phyloP scores from a whole-genome alignment of 1,284 basidiomycete genomes.

The Coniophora puteana region DNA sequence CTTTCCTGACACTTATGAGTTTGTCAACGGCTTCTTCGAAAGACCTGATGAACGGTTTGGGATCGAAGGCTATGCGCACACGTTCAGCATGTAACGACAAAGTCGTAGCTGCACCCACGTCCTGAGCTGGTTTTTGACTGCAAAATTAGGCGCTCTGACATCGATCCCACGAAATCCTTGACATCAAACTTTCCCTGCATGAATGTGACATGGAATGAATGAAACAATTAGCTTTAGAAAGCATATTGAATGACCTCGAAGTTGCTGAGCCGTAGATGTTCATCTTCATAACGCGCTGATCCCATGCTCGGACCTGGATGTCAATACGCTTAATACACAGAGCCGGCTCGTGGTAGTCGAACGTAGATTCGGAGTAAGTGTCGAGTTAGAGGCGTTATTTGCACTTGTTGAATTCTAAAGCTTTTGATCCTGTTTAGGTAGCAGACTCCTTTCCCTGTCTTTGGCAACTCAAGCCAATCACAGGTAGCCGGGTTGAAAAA shows the following conservation, averaged over 20 bases:
- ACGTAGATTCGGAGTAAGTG: background rate
- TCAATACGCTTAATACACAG: too few species aligned
- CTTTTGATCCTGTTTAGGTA: slow-evolving; percentile 1
- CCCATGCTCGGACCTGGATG: too few species aligned
- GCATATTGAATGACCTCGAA: slow-evolving; percentile 50
- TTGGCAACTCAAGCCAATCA: too few species aligned
- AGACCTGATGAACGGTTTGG: slow-evolving; percentile 87
- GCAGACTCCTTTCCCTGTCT: too few species aligned
- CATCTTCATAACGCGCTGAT: too few species aligned
- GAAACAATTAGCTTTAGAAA: background rate
- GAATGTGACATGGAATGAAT: slow-evolving; percentile 6
- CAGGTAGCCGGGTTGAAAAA: too few species aligned
- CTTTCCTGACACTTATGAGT: slow-evolving; percentile 80
- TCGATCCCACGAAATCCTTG: slow-evolving; percentile 82
- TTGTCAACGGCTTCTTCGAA: slow-evolving; percentile 90
- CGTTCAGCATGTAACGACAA: slow-evolving; percentile 6
- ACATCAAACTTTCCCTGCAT: slow-evolving; percentile 85
- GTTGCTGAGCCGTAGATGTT: slow-evolving; percentile 60
- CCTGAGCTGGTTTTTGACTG: slow-evolving; percentile 81
- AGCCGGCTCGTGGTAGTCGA: slow-evolving; percentile 9
- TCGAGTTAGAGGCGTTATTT: slow-evolving; percentile 20
- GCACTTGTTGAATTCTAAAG: slow-evolving; percentile 27
- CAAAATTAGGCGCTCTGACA: slow-evolving; percentile 84
- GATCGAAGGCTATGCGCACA: slow-evolving; percentile 75
- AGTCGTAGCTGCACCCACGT: slow-evolving; percentile 50